A percentile compares a stretch with the other conserved stretches of the same genome.
phyloP scores from a whole-genome alignment of 2,329 filamentous ascomycete genomes.

The Pseudocercospora fuligena region DNA sequence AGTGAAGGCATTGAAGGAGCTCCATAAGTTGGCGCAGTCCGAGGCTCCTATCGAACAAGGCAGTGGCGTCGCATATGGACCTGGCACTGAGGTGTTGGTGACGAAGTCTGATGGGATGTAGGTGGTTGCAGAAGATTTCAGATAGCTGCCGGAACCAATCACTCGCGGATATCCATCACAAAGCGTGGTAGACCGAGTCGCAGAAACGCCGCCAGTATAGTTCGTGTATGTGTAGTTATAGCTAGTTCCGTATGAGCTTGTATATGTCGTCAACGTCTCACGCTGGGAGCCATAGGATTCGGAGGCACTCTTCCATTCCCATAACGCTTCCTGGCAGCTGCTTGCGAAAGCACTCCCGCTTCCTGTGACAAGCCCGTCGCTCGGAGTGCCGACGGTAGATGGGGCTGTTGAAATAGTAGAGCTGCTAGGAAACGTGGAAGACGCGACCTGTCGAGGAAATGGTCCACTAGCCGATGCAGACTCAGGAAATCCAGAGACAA shows the following conservation, averaged over 20 bases:
- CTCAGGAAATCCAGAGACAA: background rate
- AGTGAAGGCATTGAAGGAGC: constrained; percentile 14
- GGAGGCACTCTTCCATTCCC: constrained; percentile 15
- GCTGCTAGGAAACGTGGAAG: background rate
- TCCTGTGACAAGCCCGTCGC: background rate
- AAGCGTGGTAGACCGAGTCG: constrained; percentile 24
- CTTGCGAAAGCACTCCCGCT: constrained; percentile 16
- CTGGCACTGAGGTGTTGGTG: constrained; percentile 13
- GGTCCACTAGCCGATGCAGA: background rate
- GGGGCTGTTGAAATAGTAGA: background rate
- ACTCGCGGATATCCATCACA: constrained; percentile 33
- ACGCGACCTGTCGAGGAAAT: background rate
- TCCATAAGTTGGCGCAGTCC: constrained; percentile 18
- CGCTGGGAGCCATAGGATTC: constrained; percentile 5
- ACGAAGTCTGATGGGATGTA: constrained; percentile 12
- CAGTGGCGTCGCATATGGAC: constrained; percentile 21
- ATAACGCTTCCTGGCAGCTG: constrained; percentile 21
- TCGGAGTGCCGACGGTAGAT: background rate
- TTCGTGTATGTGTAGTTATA: background rate
- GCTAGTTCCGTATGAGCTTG: constrained; percentile 5
- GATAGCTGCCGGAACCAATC: constrained; percentile 21
- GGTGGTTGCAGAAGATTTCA: background rate
- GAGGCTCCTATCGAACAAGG: constrained; percentile 24
- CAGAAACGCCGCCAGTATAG: constrained; percentile 6
- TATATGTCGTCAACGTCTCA: constrained; percentile 2